phyloP scores from a whole-genome alignment of 352 stramenopile species.

The Phytophthora pisi region DNA sequence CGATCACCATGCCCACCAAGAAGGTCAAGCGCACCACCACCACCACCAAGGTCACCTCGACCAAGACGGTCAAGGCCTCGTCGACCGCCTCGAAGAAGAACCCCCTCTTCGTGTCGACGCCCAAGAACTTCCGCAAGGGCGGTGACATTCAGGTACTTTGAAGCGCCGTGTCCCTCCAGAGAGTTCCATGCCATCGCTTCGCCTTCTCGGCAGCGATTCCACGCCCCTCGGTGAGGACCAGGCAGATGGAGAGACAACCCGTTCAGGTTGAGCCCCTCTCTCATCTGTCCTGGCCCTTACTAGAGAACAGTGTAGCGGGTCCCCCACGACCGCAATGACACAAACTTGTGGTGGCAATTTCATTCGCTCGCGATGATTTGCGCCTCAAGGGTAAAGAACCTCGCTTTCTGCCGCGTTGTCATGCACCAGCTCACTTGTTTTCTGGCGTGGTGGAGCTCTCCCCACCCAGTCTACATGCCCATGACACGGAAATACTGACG shows the following conservation, averaged over 20 bases:
- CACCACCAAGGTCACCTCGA: slow-evolving; percentile 58
- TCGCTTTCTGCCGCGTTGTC: slow-evolving; percentile 38
- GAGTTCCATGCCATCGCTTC: slow-evolving; percentile 20
- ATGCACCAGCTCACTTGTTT: slow-evolving; percentile 36
- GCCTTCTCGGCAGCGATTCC: slow-evolving; percentile 23
- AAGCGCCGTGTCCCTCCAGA: slow-evolving; percentile 24
- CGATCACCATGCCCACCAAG: slow-evolving; percentile 87
- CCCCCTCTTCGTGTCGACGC: slow-evolving; percentile 94
- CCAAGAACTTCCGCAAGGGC: slow-evolving; percentile 96
- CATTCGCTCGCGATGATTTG: slow-evolving; percentile 44
- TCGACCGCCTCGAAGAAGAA: slow-evolving; percentile 81
- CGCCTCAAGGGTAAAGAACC: slow-evolving; percentile 83
- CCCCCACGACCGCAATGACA: slow-evolving; percentile 92
- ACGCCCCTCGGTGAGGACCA: slow-evolving; percentile 29
- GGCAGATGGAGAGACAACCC: neutral
- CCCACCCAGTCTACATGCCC: slow-evolving; percentile 8
- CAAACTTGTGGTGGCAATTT: slow-evolving; percentile 88
- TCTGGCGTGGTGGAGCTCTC: slow-evolving; percentile 14
- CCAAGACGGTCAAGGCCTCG: slow-evolving; percentile 75
- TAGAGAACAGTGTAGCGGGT: slow-evolving; percentile 81
- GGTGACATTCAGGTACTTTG: slow-evolving; percentile 95
- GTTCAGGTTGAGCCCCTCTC: neutral
- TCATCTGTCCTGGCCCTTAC: slow-evolving; percentile 7
- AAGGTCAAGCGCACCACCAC: slow-evolving; percentile 87
- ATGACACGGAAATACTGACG: slow-evolving; percentile 25